Conservation (phyloP, 441 rosid genomes). For the Syzygium malaccense region DNA sequence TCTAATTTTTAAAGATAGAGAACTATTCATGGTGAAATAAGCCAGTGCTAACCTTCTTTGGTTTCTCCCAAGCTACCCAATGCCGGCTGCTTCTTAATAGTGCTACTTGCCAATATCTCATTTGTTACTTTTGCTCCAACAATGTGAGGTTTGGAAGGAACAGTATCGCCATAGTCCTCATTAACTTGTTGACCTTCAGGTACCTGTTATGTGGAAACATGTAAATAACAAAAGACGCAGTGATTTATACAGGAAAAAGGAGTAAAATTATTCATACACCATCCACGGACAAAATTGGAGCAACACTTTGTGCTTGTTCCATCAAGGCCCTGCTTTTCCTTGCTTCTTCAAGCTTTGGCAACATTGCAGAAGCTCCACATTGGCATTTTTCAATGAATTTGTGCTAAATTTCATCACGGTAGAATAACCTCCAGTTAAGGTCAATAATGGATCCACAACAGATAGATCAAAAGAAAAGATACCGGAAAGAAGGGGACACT, state of each 20-base stretch:
- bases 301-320: constrained; percentile 57
- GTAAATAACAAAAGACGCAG: background rate
- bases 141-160: constrained; percentile 58
- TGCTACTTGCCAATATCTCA: constrained; percentile 30
- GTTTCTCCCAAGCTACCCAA: constrained; percentile 31
- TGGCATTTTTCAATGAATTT: constrained; percentile 92
- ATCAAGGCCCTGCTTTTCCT: constrained; percentile 65
- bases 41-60: constrained; percentile 51
- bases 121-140: constrained; percentile 30
- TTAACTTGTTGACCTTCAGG: constrained; percentile 39
- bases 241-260: constrained; percentile 3
- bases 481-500: constrained; percentile 2
- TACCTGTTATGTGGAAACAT: constrained; percentile 32
- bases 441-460: background rate
- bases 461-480: constrained; percentile 1
- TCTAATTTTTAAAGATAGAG: background rate
- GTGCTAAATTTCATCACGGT: constrained; percentile 49
- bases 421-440: background rate
- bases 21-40: background rate
- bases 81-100: constrained; percentile 27
- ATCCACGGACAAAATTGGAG: constrained; percentile 32
- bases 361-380: constrained; percentile 85
- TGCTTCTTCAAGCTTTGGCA: constrained; percentile 89
- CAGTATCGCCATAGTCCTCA: constrained; percentile 72
- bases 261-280: constrained; percentile 23